Base-by-base conservation (phyloP, 768 basidiomycete genomes). In the Favolaschia claudopus region DNA sequence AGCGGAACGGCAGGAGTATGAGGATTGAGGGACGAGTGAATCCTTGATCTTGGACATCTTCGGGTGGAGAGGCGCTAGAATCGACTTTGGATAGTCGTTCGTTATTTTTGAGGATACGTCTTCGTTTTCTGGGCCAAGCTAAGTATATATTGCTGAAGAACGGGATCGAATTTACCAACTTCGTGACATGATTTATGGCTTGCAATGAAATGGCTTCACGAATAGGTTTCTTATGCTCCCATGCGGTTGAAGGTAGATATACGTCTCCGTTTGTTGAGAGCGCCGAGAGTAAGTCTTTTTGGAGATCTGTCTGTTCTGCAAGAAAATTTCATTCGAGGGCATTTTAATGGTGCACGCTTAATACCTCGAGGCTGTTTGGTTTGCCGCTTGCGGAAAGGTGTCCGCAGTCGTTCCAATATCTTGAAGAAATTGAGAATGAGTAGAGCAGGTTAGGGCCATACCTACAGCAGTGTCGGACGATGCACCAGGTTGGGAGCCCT, bases 11-110 rank as follows among this genome's bases (percentile, higher is more conserved):
- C 10, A 96, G 84, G 55, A 99, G 86, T 62, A 99, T 77, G 42
- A 99, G 91, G 27, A 96, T 80, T 19, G 96, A 95, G 10, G 97
- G 96, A 6, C 97, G 91, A 7, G 96, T 97, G 76, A 98, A 99
- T 25, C 96, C 96, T 82, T 99, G 97, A 70, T 99, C 97, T 76
- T 93, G 93, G 14, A 92, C 83, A 59, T 93, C 87, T 73, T 89
- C 86, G 2, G 88, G 88, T 2, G 84, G 80, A 22, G 85, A 78
- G 7, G 77, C 74, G 33, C 81, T 76, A 2, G 81, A 76, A 46
- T 82, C 78, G 15, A 81, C 71, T 72, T 92, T 89, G 10, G 82
- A 82, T n/a, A 98, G 81, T 36, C 91, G 91, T 63, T 96, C 94
- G 67, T 98, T 99, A 74, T 96, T 98, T 74, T 96, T 96, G 2